Base-by-base conservation (phyloP, 768 basidiomycete genomes). In the Suillus spraguei region DNA sequence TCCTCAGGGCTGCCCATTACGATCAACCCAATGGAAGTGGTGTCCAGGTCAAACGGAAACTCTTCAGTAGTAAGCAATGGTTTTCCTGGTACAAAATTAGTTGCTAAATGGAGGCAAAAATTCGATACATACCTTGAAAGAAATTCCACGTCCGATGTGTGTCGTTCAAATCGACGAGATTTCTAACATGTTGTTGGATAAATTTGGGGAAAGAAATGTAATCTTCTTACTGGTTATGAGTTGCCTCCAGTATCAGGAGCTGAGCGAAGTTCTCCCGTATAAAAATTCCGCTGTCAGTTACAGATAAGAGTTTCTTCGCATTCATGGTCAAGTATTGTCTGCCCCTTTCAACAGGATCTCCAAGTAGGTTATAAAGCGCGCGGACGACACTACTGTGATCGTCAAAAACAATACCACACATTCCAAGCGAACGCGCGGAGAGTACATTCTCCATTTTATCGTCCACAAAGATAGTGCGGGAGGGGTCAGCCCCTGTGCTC, bases 391-490 rank as follows among this genome's bases (percentile, higher is more conserved):
- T 71, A 0, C 70, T 71, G 10, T 71, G 68, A 35, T 78, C 69
- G 59, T 85, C 81, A 54, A 84, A 85, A 32, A 86, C 75, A 64
- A 87, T 80, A 4, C 87, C 86, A 49, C 80, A 76, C 54, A 87
- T 74, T 11, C 87, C 87, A 10, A 87, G 74, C 0, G 85, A 86
- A 5, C 83, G 81, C 10, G 87, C 86, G 2, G 84, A 79, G 10
- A 86, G 67, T 5, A 88, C 83, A 63, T 87, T 87, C 66, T 87
- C 87, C 11, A 78, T 74, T 63, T 85, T 84, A 74, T 87, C 86
- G 59, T 88, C 87, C 13, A 88, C 80, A 66, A 87, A 87, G 39
- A 86, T 81, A 0, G 81, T 80, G 1, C 71, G 74, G 1, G 66
- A 67, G 3, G 86, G 85, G 55, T 86, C 82, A 7, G 80, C 68